These are phyloP conservation scores for Triangularia setosa DNA, from an alignment of 2,329 filamentous ascomycete species.

Conservation along the genomic window DNA sequence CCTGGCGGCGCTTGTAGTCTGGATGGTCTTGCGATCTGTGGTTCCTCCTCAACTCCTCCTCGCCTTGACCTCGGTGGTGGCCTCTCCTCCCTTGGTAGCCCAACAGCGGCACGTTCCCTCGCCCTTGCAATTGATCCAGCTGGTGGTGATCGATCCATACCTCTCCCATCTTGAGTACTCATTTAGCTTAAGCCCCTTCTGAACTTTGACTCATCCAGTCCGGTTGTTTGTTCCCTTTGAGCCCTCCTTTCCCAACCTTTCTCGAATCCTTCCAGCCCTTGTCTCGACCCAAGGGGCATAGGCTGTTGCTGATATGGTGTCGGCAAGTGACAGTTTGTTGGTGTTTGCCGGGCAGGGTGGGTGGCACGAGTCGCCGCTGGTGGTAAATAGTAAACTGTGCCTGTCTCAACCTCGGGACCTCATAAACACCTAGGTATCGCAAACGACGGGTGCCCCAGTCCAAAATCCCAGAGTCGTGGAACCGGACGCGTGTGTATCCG, in stretches of 20 bases:
- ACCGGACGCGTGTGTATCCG: constrained; percentile 27
- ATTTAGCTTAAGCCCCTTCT: constrained; percentile 41
- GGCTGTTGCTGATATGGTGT: constrained; percentile 16
- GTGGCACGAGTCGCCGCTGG: constrained; percentile 14
- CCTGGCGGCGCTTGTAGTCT: constrained; percentile 34
- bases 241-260: constrained; percentile 19
- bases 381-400: constrained; percentile 4
- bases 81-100: constrained; percentile 32
- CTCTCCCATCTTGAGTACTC: constrained; percentile 55
- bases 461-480: constrained; percentile 26
- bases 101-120: constrained; percentile 49
- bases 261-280: constrained; percentile 13
- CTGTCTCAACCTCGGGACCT: constrained; percentile 5
- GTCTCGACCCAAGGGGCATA: constrained; percentile 23
- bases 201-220: constrained; percentile 26
- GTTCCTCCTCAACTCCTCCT: constrained; percentile 23
- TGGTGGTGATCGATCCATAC: constrained; percentile 44
- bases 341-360: background rate
- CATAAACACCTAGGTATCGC: constrained; percentile 14
- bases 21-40: constrained; percentile 27
- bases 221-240: constrained; percentile 18
- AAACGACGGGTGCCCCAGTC: constrained; percentile 20
- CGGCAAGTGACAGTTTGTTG: background rate
- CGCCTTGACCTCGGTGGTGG: constrained; percentile 25
- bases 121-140: constrained; percentile 51